Evolutionary conservation across 805 yeast species (phyloP).

Genomic region (Wickerhamomyces queroliae): DNA sequence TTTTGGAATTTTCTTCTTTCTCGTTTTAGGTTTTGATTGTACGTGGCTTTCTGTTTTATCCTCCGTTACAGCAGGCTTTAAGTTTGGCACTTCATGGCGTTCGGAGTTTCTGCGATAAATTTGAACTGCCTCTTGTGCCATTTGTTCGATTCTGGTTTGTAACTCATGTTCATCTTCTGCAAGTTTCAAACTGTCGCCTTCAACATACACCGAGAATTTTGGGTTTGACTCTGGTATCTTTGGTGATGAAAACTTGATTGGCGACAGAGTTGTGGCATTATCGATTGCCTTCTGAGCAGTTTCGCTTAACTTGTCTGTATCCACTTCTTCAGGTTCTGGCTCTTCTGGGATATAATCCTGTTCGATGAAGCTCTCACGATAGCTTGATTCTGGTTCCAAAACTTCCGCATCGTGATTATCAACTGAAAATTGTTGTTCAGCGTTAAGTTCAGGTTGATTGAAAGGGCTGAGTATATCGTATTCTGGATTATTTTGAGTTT

Average conservation of each 20-base stretch:
- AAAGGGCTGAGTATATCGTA: neutral
- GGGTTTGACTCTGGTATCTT: conserved; percentile 3
- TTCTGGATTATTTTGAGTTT: no score
- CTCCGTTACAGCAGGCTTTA: no score
- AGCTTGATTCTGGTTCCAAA: neutral
- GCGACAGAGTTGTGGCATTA: conserved; percentile 18
- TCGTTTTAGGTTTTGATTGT: conserved; percentile 24
- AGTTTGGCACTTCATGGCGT: no score
- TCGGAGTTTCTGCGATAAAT: no score
- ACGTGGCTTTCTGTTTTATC: conserved; percentile 19
- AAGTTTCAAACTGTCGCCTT: neutral
- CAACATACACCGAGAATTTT: conserved; percentile 16
- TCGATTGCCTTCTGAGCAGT: conserved; percentile 4
- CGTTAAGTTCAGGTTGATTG: neutral
- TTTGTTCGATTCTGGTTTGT: conserved; percentile 10
- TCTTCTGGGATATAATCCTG: neutral
- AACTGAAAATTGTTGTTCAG: no score
- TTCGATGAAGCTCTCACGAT: neutral
- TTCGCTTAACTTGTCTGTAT: neutral
- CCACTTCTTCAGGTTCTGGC: conserved; percentile 3
- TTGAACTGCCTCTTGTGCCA: conserved; percentile 14
- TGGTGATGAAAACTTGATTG: conserved; percentile 18
- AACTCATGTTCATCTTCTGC: neutral
- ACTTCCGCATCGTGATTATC: neutral
- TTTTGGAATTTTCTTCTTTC: conserved; percentile 22